Evolutionary conservation across 192 early-diverging fungal species (phyloP), one percentile per base, ranked within the genome.

Genomic region (Backusella liffmaniae): DNA sequence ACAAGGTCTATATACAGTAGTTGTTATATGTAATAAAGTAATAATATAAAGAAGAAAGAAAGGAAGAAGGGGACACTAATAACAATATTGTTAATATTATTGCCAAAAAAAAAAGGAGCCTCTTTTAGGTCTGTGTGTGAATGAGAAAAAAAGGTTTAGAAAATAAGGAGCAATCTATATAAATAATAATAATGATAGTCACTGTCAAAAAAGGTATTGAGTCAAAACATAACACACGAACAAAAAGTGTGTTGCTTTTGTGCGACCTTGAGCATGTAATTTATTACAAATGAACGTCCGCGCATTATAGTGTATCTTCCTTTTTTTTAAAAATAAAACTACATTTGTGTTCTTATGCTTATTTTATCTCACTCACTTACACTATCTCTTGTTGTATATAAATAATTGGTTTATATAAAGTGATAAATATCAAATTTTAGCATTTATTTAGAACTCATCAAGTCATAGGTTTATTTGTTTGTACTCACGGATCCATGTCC

Each of bases 111-210:
- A 56, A 56, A 23, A 10, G 53, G 53, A 56, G 53, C 46, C 46
- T 49, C 21, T 56, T 56, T 23, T 56, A 56, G 53, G 53, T 56
- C 53, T 56, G 53, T 56, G 53, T 46, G 44, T 46, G 44, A 56
- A 56, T 56, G 53, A 56, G 53, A 56, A 56, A 56, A 56, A 56
- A 56, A 59, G 23, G 10, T 26, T 26, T 13, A 56, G 12, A 59
- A 23, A 59, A 59, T 59, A 59, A 59, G 56, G 56, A 62, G 56
- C 56, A 56, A 62, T n/a, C n/a, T n/a, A n/a, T 62, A 62, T 62
- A 59, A 59, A 59, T 59, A 59, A 59, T 59, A 59, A 59, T 59
- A 62, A 62, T 62, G 23, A 62, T 62, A 62, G 56, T 62, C 56
- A 62, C 56, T 62, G 56, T 62, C 56, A 62, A 62, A 53, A 62